These are phyloP conservation scores for Tolypocladium tundrense DNA, from an alignment of 2,329 filamentous ascomycete species.

Conservation along the genomic window DNA sequence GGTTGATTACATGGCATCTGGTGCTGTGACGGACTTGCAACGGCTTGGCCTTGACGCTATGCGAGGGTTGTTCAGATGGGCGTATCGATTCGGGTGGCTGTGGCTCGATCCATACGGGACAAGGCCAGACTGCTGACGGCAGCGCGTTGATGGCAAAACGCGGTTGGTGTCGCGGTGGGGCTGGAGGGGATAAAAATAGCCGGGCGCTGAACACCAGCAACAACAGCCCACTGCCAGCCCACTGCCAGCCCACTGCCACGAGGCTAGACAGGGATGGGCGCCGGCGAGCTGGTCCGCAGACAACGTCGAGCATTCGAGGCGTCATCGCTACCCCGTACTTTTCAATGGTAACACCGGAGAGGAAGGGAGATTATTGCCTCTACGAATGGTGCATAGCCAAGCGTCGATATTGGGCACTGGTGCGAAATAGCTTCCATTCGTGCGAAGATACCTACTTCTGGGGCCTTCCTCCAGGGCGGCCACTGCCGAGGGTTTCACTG, in stretches of 20 bases:
- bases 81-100: neutral
- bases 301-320: neutral
- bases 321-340: neutral
- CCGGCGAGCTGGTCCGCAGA: no score
- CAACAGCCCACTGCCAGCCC: no score
- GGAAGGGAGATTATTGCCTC: neutral
- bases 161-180: neutral
- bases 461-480: neutral
- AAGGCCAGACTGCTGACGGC: neutral
- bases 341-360: neutral
- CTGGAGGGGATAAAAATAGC: neutral
- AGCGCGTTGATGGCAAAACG: neutral
- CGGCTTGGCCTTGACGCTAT: neutral
- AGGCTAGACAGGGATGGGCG: neutral
- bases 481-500: neutral
- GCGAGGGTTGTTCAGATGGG: no score
- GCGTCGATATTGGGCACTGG: no score
- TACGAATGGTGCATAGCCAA: no score
- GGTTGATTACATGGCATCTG: neutral
- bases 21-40: neutral
- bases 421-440: no score
- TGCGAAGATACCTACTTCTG: no score
- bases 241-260: neutral
- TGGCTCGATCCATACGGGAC: neutral
- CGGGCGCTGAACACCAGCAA: neutral